Evolutionary conservation across 768 basidiomycete genomes (phyloP).

Genomic region (Russula griseocarnosa): DNA sequence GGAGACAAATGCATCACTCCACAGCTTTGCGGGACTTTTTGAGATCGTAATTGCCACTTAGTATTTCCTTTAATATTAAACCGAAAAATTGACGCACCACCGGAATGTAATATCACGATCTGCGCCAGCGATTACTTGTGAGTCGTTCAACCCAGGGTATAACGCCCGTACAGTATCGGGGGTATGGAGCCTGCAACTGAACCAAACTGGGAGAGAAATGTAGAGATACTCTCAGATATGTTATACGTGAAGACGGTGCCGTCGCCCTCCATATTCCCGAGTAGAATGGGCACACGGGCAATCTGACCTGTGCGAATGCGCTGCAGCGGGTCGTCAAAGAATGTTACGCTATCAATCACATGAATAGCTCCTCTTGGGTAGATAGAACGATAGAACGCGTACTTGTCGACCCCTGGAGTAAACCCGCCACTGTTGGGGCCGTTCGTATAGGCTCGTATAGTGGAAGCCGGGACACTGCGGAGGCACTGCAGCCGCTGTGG

Average conservation of each 20-base stretch:
- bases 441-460: slow-evolving; percentile 27
- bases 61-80: too few species aligned
- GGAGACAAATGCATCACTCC: slow-evolving; percentile 13
- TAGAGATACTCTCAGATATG: neutral
- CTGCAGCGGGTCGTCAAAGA: slow-evolving; percentile 14
- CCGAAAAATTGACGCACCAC: slow-evolving; percentile 4
- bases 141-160: slow-evolving; percentile 6
- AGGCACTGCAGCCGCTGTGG: slow-evolving; percentile 29
- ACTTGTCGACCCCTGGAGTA: slow-evolving; percentile 13
- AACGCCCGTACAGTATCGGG: neutral
- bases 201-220: neutral
- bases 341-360: slow-evolving; percentile 3
- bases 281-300: slow-evolving; percentile 9
- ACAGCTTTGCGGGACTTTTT: slow-evolving; percentile 18
- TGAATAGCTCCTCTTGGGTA: neutral
- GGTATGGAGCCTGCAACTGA: neutral
- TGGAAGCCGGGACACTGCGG: slow-evolving; percentile 25
- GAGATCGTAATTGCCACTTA: too few species aligned
- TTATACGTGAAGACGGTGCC: neutral
- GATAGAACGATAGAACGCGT: neutral
- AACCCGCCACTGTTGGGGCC: slow-evolving; percentile 10
- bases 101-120: slow-evolving; percentile 5
- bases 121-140: slow-evolving; percentile 10
- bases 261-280: slow-evolving; percentile 16
- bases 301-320: slow-evolving; percentile 9